Base-by-base conservation (phyloP, 345 rosid species). In the Sisymbrium altissimum region DNA sequence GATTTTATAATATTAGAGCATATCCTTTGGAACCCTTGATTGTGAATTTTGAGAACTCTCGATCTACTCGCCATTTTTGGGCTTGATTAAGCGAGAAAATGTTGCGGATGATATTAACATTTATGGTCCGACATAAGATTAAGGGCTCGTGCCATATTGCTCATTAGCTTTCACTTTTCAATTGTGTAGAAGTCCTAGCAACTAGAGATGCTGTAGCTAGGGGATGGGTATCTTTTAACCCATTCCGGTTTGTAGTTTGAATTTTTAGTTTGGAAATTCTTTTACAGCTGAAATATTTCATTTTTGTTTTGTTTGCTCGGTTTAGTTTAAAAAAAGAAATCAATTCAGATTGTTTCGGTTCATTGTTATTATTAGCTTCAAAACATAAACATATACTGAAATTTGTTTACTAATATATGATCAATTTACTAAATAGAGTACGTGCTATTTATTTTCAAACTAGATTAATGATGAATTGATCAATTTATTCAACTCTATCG, bases 81-180 rank as follows among this genome's bases (percentile, higher is more conserved):
- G 33, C 10, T 61, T n/a, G 48, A 60, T 60, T 40, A 68, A 49
- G 10, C 58, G 68, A 67, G 30, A 25, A 45, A 69, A 53, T 15
- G 52, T 43, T 52, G 56, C 23, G 43, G 13, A 68, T 44, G 29
- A 3, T 69, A 36, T 15, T 63, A 33, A 25, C 75, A 62, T 62
- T 12, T 68, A 60, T 40, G 74, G 69, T 75, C 69, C 73, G 69
- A 75, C 79, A 68, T 33, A 50, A 50, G 62, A 43, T 49, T 60
- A 75, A 59, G 63, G 69, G 68, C 15, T 60, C n/a, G 69, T 60
- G 64, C 30, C 68, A 60, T 68, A 50, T n/a, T 52, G 68, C 49
- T 59, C 57, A 41, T 53, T 50, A 68, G 40, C 40, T 50, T 67
- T 49, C 73, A 67, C 54, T 32, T 75, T 67, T 59, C 35, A 48